Base-by-base conservation (phyloP, 2,329 filamentous ascomycete species). In the Colletotrichum nymphaeae region DNA sequence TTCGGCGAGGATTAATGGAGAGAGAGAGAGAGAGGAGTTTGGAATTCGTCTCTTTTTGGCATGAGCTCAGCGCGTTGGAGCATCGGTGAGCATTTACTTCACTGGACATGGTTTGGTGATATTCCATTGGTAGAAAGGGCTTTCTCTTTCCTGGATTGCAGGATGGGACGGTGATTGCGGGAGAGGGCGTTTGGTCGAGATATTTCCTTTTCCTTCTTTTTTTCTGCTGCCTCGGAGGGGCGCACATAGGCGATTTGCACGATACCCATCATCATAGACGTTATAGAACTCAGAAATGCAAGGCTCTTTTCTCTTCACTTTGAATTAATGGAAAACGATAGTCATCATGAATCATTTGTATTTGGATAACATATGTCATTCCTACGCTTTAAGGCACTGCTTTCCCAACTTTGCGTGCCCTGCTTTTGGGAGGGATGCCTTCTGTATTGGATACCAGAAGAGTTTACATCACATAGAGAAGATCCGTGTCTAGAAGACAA, bases 391-490 rank as follows among this genome's bases (percentile, higher is more conserved):
- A 62, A 62, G 46, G 32, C n/a, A n/a, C n/a, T 22, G 9, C 8
- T 57, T 42, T 24, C 24, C 24, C n/a, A 63, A 57, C 59, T 35
- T 35, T 65, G 46, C 58, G 12, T 60, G 22, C 46, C 35, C 35
- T 52, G 6, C 35, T 12, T 22, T 19, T 22, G 35, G 35, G 35
- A 9, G 35, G 35, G 9, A 32, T 24, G 24, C 53, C 49, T 52
- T 16, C 37, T 2, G 22, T n/a, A 35, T 49, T 14, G 8, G 42
- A 14, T 12, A 11, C n/a, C n/a, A 16, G 16, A 2, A 1, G 28
- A 58, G 28, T 9, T 57, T 55, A 74, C 72, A 74, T 74, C 7
- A 74, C 72, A 57, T 72, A 74, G 12, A 74, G 57, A 26, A 74
- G 35, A 68, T 74, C 55, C 35, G 72, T 74, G 63, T 74, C 72